phyloP scores from a whole-genome alignment of 108 stramenopile genomes.

The Stephanodiscus minutulus region DNA sequence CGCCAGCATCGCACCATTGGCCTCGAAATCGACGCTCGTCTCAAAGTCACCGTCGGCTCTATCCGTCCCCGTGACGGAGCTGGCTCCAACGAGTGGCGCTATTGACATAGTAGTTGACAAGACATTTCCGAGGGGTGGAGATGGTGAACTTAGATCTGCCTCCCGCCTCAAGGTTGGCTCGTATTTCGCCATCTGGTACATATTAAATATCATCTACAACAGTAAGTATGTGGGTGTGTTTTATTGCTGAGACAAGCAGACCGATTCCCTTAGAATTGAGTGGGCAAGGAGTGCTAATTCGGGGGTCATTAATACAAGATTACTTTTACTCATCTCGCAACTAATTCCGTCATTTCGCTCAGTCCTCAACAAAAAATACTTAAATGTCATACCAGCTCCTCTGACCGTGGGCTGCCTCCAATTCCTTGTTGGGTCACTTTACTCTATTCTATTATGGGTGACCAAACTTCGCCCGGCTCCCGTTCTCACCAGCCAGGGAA shows the following conservation, averaged over 20 bases:
- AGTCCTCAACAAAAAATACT: constrained; percentile 93
- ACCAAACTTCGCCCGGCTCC: constrained; percentile 71
- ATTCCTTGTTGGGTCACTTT: constrained; percentile 85
- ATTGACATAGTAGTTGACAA: not conserved
- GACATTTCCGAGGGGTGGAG: constrained; percentile 14
- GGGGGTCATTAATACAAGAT: no score
- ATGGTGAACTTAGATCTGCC: constrained; percentile 7
- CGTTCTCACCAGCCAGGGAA: constrained; percentile 55
- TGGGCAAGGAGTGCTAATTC: no score
- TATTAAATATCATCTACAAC: constrained; percentile 96
- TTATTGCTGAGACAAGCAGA: not conserved
- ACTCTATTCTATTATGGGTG: constrained; percentile 60
- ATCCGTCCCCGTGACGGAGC: not conserved
- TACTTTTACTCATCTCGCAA: constrained; percentile 1
- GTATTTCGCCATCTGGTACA: constrained; percentile 96
- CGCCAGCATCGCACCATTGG: not conserved
- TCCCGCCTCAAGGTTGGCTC: constrained; percentile 64
- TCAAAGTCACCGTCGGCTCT: constrained; percentile 2
- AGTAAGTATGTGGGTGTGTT: constrained; percentile 59
- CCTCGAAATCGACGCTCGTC: not conserved
- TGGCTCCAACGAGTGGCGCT: not conserved
- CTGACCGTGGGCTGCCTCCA: constrained; percentile 89
- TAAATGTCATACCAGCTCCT: constrained; percentile 90
- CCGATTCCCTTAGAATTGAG: not conserved
- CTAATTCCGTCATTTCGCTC: not conserved